phyloP scores from a whole-genome alignment of 352 stramenopile species.

The Phytophthora gonapodyides region DNA sequence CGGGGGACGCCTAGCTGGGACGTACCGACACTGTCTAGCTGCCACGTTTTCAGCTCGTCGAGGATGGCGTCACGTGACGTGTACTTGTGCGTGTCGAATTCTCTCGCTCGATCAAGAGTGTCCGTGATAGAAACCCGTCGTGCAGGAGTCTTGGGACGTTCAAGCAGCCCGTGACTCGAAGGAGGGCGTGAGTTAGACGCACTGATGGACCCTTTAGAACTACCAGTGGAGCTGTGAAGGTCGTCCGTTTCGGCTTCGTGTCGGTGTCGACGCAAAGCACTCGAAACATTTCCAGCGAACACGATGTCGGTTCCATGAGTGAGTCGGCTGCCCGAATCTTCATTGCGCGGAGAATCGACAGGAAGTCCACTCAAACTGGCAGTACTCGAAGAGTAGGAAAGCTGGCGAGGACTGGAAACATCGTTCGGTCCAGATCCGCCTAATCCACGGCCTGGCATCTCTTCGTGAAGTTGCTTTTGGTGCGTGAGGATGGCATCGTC shows the following conservation, averaged over 20 bases:
- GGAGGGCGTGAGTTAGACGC: slow-evolving; percentile 12
- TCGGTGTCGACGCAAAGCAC: slow-evolving; percentile 69
- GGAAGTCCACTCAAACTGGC: slow-evolving; percentile 21
- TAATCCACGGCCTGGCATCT: neutral
- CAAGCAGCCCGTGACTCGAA: slow-evolving; percentile 22
- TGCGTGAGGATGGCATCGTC: slow-evolving; percentile 49
- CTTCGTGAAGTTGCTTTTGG: slow-evolving; percentile 13
- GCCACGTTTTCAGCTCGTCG: slow-evolving; percentile 68
- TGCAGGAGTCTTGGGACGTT: slow-evolving; percentile 61
- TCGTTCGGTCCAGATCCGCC: slow-evolving; percentile 11
- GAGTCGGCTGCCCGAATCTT: slow-evolving; percentile 76
- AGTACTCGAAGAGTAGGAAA: slow-evolving; percentile 40
- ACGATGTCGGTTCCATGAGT: slow-evolving; percentile 89
- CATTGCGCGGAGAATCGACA: slow-evolving; percentile 30
- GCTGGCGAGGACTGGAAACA: slow-evolving; percentile 23
- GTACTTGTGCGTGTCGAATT: slow-evolving; percentile 64
- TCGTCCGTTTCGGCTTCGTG: slow-evolving; percentile 55
- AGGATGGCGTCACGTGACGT: slow-evolving; percentile 71
- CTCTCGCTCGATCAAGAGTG: slow-evolving; percentile 69
- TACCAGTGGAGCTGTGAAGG: neutral
- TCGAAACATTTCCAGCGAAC: slow-evolving; percentile 90
- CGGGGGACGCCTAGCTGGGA: slow-evolving; percentile 46
- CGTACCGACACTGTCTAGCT: slow-evolving; percentile 54
- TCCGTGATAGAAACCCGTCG: slow-evolving; percentile 75
- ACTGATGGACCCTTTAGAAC: slow-evolving; percentile 1